A percentile compares a stretch with the other conserved stretches of the same genome.
These are phyloP conservation scores for Colletotrichum sp. DNA, from an alignment of 2,329 filamentous ascomycete genomes.

Conservation along the genomic window DNA sequence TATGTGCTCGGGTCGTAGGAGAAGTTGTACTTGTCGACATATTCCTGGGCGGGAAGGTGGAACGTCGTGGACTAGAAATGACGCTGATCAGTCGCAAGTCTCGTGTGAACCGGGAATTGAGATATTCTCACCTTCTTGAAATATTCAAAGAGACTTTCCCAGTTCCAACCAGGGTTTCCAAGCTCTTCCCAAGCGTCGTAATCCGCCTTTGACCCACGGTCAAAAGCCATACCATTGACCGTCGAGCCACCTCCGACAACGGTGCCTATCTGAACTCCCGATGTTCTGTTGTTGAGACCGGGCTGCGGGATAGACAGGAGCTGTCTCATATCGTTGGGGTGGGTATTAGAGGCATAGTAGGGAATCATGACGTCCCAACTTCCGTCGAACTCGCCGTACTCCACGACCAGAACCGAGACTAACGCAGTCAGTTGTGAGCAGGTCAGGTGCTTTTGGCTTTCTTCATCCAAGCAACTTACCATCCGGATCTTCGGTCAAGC, in stretches of 20 bases:
- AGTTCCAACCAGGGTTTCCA: conserved; percentile 50
- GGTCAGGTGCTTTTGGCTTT: neutral
- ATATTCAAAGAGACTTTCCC: conserved; percentile 49
- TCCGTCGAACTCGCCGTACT: conserved; percentile 21
- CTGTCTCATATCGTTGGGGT: conserved; percentile 27
- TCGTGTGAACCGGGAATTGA: no score
- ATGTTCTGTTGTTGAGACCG: conserved; percentile 28
- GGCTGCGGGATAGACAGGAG: conserved; percentile 32
- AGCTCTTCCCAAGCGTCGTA: conserved; percentile 48
- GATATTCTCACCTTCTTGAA: no score
- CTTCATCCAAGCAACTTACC: neutral
- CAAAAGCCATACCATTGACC: conserved; percentile 45
- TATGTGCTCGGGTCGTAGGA: conserved; percentile 25
- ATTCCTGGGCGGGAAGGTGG: conserved; percentile 35
- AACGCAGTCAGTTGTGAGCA: neutral
- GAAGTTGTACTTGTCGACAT: conserved; percentile 26
- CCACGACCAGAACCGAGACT: conserved; percentile 33
- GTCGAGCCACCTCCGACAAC: conserved; percentile 30
- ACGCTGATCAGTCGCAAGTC: neutral
- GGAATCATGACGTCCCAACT: conserved; percentile 10
- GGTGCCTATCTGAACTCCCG: conserved; percentile 31
- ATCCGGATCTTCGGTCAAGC: conserved; percentile 36
- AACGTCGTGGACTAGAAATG: conserved; percentile 27
- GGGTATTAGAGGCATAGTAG: conserved; percentile 21
- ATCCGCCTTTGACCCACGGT: conserved; percentile 44